Base-by-base conservation (phyloP, 1,139 yeast species). In the Wickerhamomyces sp. region DNA sequence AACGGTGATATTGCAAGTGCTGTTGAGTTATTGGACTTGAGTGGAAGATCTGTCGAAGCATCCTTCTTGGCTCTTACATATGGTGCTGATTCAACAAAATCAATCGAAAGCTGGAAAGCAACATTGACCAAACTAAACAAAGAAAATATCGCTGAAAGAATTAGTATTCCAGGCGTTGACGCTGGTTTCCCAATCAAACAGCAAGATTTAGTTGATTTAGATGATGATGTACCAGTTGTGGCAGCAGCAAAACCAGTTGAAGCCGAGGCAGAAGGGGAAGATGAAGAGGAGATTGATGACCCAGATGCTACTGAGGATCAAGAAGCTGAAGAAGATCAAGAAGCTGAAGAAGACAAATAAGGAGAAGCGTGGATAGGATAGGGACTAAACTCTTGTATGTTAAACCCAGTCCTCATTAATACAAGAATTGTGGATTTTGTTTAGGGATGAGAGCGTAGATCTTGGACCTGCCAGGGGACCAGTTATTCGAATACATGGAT, bases 31-130 rank as follows among this genome's bases (percentile, higher is more conserved):
- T 75, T 93, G 58, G 72, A 77, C 46, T 75, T 78, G 61, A 78
- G 90, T 49, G 88, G 79, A 43, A 79, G 95, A 63, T 74, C 72
- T 51, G 74, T 95, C 4, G 99, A 93, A 66, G 97, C 97, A 30
- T 79, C 96, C 4, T 65, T 93, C 49, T 77, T 93, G 55, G 89
- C 87, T 35, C 72, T 78, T 43, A 84, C 94, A 42, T 93, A 89
- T 62, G 84, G 85, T 35, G 75, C 76, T 36, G 76, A 77, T 45
- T 62, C 79, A 37, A 66, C 70, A 32, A 69, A 70, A 33, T 67
- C 79, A 32, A 75, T 87, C 41, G 68, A 69, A 31, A 64, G 69
- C 47, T 91, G 98, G 97, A 87, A 85, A 65, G 64, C 70, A 11
- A 66, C 72, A 39, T 73, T 91, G 51, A 61, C 49, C 5, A 60